Conservation (phyloP, 2,329 filamentous ascomycete species). For the Aspergillus thermomutatus region DNA sequence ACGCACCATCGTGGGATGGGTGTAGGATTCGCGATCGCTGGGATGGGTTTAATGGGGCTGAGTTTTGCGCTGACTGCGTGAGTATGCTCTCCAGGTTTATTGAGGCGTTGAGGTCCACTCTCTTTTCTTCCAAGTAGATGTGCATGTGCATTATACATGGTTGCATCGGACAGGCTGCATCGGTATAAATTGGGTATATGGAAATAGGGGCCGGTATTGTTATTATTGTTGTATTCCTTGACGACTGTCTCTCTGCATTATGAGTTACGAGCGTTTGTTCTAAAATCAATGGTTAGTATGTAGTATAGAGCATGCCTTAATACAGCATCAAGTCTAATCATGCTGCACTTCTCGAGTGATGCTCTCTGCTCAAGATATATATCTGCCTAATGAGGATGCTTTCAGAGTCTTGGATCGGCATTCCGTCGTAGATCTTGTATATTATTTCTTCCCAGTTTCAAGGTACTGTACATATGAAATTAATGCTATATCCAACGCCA, state of each 20-base stretch:
- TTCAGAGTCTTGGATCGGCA: neutral
- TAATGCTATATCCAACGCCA: neutral
- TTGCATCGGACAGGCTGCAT: neutral
- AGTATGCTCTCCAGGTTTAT: slow-evolving; percentile 6
- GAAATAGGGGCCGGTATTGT: neutral
- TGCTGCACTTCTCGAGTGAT: neutral
- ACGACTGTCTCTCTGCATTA: neutral
- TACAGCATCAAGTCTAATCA: neutral
- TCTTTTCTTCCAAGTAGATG: neutral
- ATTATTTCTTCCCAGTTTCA: neutral
- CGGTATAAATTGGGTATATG: neutral
- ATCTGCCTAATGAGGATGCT: neutral
- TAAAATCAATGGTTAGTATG: neutral
- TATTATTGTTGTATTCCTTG: neutral
- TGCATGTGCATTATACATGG: neutral
- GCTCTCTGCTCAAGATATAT: neutral
- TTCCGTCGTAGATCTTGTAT: neutral
- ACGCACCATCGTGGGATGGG: slow-evolving; percentile 49
- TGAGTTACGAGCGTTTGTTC: neutral
- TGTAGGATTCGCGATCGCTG: slow-evolving; percentile 38
- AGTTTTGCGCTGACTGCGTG: slow-evolving; percentile 77
- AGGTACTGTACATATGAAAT: neutral
- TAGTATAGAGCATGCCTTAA: neutral
- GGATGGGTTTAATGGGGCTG: slow-evolving; percentile 82
- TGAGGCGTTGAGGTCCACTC: neutral